Base-by-base conservation (phyloP, 768 basidiomycete species). In the Hygrocybe punicea region DNA sequence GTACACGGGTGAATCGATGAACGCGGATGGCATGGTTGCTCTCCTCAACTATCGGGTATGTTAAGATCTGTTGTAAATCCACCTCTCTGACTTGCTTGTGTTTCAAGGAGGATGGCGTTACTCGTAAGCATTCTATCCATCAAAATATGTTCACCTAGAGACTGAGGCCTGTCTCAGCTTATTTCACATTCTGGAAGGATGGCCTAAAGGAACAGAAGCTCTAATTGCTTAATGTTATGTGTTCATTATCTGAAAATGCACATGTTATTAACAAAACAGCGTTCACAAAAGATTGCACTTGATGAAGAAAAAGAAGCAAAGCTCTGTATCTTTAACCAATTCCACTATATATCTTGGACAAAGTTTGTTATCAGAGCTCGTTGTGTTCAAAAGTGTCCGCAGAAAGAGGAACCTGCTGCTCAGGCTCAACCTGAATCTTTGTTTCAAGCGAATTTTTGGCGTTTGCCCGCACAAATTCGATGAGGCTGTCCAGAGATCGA, bases 101-200 rank as follows among this genome's bases (percentile, higher is more conserved):
- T 45, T 19, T 53, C n/a, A 61, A 86, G 85, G 85, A 81, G 73
- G 91, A 93, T 71, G 90, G 90, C 62, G 61, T 83, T 60, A 93
- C 92, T 33, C 91, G 91, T 92, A 71, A 69, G 87, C 79, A 14
- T 21, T 45, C 35, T 19, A 23, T 6, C 23, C 1, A 4, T 44
- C 19, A 21, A 6, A 25, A 48, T 54, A 17, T 21, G 40, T 40
- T 39, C 61, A 6, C 51, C 59, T 59, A 55, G 56, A 62, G 58
- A 44, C 29, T 55, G 7, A 45, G 19, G 52, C 13, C 49, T 40
- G 17, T 58, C 50, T 48, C 63, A 89, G 92, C 93, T 51, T 95
- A 90, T 71, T 84, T 96, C 73, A 94, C 87, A 33, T 91, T 95
- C 81, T 98, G 95, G 95, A 96, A 90, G 76, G 84, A 98, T 74